These are phyloP conservation scores for Glaciozyma martinii DNA, from an alignment of 768 basidiomycete genomes.

Conservation along the genomic window DNA sequence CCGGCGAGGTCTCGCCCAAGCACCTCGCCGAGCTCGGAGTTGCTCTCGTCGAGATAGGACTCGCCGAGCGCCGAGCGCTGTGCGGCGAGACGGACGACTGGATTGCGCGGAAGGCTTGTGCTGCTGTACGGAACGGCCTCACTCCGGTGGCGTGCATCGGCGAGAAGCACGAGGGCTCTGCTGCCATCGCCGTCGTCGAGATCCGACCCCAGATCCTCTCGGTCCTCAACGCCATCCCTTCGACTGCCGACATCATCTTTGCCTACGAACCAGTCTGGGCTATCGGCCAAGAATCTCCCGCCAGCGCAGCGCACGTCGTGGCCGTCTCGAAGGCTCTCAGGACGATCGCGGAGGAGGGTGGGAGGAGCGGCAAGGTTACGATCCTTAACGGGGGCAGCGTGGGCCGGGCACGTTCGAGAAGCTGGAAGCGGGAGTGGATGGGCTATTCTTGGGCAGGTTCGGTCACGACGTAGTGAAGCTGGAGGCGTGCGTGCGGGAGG, in stretches of 20 bases:
- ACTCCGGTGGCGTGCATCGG: constrained; percentile 26
- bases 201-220: constrained; percentile 10
- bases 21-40: constrained; percentile 16
- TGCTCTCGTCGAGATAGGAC: constrained; percentile 22
- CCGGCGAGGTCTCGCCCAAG: constrained; percentile 18
- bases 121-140: constrained; percentile 5
- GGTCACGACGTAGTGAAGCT: constrained; percentile 20
- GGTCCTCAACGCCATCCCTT: background rate
- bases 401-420: constrained; percentile 20
- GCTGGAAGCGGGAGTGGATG: constrained; percentile 17
- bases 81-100: constrained; percentile 16
- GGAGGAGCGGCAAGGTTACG: background rate
- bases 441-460: constrained; percentile 26
- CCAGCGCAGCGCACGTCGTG: constrained; percentile 18
- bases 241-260: constrained; percentile 10
- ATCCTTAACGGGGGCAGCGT: constrained; percentile 24
- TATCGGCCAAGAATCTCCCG: constrained; percentile 20
- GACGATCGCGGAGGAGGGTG: constrained; percentile 2
- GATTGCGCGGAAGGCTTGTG: constrained; percentile 10
- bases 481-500: constrained; percentile 13
- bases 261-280: constrained; percentile 31
- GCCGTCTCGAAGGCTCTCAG: constrained; percentile 13
- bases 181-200: constrained; percentile 8
- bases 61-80: constrained; percentile 19
- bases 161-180: constrained; percentile 4